Evolutionary conservation across 495 filamentous ascomycete genomes (phyloP), one percentile per base, ranked within the genome.

Genomic region (Xylaria sp.): DNA sequence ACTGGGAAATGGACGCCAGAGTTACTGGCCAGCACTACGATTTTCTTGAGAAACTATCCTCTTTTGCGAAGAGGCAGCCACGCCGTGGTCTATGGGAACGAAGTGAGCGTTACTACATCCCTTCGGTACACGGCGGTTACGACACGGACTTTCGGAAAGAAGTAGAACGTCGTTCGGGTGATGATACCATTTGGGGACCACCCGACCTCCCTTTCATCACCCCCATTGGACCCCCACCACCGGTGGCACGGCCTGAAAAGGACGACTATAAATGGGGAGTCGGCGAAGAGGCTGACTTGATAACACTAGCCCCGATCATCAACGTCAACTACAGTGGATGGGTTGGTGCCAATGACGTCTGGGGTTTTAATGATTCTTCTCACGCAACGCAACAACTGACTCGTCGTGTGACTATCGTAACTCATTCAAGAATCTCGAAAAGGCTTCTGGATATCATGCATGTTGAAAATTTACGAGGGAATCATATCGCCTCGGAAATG

Each of bases 1-100:
- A 93, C 75, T 90, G 90, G 85, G 91, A 93, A 72, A 86, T 91
- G 76, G 91, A 94, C 75, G 86, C 86, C n/a, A 87, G 92, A 26
- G 87, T 89, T 67, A 91, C 88, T 0, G 91, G 91, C 11, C 88
- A 94, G 70, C 84, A 88, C 77, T 93, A 93, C 76, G 87, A 93
- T 72, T 85, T 93, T 59, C 80, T 93, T 21, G 87, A 89, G 71
- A 87, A 85, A 65, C 72, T 93, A 15, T 73, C 80, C 14, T 72
- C 84, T 2, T 94, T 93, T 78, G 87, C 86, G 14, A 82, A 80
- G 72, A 80, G 83, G 48, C 88, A 92, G 73, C 92, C 92, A 0
- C 82, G 92, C 29, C 89, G 89, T 71, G 87, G 88, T 24, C 80
- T 93, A 7, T 93, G 91, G 92, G 92, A 95, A 71, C 88, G 91